Evolutionary conservation across 768 basidiomycete genomes (phyloP).

Genomic region (Podaxis rugospora): DNA sequence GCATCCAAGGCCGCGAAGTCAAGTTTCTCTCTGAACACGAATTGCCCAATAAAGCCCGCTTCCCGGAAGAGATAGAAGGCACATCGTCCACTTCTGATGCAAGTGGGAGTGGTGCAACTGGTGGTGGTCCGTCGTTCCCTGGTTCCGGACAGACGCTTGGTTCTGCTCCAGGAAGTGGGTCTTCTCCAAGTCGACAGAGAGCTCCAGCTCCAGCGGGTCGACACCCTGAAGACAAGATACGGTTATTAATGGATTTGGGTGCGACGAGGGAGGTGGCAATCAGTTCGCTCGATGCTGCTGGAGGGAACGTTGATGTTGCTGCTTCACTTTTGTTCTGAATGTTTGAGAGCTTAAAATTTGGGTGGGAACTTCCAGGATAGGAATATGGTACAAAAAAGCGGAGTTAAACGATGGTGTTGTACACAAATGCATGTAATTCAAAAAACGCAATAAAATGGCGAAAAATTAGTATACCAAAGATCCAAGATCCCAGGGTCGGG

Average conservation of each 20-base stretch:
- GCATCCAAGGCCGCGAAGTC: constrained; percentile 91
- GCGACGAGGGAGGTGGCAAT: constrained; percentile 75
- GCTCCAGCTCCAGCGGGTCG: constrained; percentile 15
- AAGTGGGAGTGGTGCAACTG: not conserved
- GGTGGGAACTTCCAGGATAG: not conserved
- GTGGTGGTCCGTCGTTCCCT: constrained; percentile 44
- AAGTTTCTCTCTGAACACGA: constrained; percentile 92
- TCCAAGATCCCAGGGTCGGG: constrained; percentile 5
- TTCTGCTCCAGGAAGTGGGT: constrained; percentile 24
- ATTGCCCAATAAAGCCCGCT: constrained; percentile 75
- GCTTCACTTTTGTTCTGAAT: constrained; percentile 77
- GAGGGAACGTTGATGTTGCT: constrained; percentile 85
- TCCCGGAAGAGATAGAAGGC: constrained; percentile 16
- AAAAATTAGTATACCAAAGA: constrained; percentile 9
- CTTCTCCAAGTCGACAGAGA: constrained; percentile 6
- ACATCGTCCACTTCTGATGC: constrained; percentile 18
- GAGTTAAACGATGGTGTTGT: constrained; percentile 13
- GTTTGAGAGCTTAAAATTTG: not conserved
- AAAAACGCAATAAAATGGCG: constrained; percentile 17
- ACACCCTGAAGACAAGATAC: constrained; percentile 60
- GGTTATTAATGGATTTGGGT: constrained; percentile 72
- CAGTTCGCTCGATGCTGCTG: constrained; percentile 67
- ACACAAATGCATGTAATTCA: constrained; percentile 20
- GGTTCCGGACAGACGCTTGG: constrained; percentile 67
- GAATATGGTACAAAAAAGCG: constrained; percentile 3